phyloP scores from a whole-genome alignment of 306 rosid genomes.

The Quercus ilex region DNA sequence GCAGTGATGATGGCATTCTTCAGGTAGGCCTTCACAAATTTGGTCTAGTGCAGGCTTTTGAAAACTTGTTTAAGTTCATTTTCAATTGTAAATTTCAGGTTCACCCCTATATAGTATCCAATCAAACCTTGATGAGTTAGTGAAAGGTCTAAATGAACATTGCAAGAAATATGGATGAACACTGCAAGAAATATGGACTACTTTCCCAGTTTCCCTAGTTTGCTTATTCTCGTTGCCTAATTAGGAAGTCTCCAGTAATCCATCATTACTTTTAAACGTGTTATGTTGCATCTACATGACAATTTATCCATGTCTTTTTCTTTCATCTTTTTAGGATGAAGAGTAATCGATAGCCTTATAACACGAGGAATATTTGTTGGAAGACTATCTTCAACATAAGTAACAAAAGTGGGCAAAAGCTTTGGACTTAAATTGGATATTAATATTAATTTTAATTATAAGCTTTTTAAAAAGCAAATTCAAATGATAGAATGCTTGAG shows the following conservation, averaged over 20 bases:
- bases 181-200: slow-evolving; percentile 5
- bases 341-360: no score
- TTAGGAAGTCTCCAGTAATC: slow-evolving; percentile 4
- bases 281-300: neutral
- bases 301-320: neutral
- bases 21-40: slow-evolving; percentile 47
- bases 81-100: slow-evolving; percentile 51
- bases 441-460: neutral
- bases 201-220: slow-evolving; percentile 22
- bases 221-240: neutral
- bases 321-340: neutral
- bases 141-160: slow-evolving; percentile 75
- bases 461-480: no score
- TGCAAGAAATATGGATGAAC: slow-evolving; percentile 48
- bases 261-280: neutral
- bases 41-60: slow-evolving; percentile 8
- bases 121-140: slow-evolving; percentile 69
- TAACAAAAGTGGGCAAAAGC: no score
- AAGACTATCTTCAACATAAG: neutral
- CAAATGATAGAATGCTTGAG: neutral
- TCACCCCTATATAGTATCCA: slow-evolving; percentile 62
- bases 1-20: slow-evolving; percentile 46
- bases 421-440: neutral
- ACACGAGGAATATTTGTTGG: no score
- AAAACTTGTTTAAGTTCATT: slow-evolving; percentile 21